Percentiles rank a stretch among this genome's conserved stretches.
phyloP scores from a whole-genome alignment of 495 filamentous ascomycete species.

The Melanomma pulvis-pyrius region DNA sequence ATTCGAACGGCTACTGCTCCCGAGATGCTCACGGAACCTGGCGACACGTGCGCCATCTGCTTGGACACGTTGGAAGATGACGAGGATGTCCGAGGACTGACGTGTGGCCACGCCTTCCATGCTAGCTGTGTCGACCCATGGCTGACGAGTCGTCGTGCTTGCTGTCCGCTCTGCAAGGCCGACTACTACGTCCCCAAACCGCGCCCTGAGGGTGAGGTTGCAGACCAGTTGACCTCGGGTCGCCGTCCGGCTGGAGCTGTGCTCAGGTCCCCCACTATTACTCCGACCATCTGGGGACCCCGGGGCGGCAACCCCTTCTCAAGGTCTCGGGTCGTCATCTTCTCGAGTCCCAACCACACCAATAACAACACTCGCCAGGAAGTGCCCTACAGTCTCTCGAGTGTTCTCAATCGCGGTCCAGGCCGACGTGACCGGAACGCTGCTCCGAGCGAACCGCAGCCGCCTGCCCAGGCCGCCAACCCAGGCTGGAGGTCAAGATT shows the following conservation, averaged over 20 bases:
- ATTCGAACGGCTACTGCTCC: constrained; percentile 80
- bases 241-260: constrained; percentile 27
- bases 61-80: constrained; percentile 91
- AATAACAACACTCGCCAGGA: constrained; percentile 11
- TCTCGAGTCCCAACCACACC: not conserved
- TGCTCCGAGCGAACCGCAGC: not conserved
- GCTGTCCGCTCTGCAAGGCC: constrained; percentile 95
- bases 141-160: constrained; percentile 88
- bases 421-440: constrained; percentile 13
- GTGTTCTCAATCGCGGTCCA: constrained; percentile 16
- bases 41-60: constrained; percentile 96
- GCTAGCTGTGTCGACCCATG: constrained; percentile 92
- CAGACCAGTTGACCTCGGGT: constrained; percentile 10
- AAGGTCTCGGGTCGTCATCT: constrained; percentile 31
- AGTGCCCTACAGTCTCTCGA: constrained; percentile 5
- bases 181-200: constrained; percentile 94
- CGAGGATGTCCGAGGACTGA: constrained; percentile 90
- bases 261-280: constrained; percentile 32
- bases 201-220: constrained; percentile 51
- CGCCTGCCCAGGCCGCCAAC: constrained; percentile 5
- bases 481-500: constrained; percentile 18
- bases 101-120: constrained; percentile 96
- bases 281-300: constrained; percentile 22
- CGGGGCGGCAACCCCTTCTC: constrained; percentile 31
- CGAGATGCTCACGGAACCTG: constrained; percentile 81